A percentile compares a stretch with the other conserved stretches of the same genome.
Evolutionary conservation across 192 early-diverging fungal genomes (phyloP).

Genomic region (Polychytrium aggregatum): DNA sequence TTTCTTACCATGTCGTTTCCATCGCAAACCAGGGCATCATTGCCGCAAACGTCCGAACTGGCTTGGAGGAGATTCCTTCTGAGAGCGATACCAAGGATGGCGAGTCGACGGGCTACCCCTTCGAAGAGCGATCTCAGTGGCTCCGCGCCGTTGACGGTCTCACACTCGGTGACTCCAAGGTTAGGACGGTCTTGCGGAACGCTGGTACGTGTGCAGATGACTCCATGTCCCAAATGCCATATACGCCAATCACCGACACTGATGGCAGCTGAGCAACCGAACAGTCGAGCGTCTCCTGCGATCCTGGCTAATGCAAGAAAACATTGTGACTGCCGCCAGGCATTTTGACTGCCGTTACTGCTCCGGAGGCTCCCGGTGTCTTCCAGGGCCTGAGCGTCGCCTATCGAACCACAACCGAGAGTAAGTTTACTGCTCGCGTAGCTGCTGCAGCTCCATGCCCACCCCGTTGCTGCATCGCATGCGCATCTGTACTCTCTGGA

Average conservation of each 20-base stretch:
- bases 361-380: constrained; percentile 35
- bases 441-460: background rate
- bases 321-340: constrained; percentile 43
- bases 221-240: constrained; percentile 5
- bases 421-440: constrained; percentile 24
- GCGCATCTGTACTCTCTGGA: too few relatives aligned
- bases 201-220: constrained; percentile 1
- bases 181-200: constrained; percentile 5
- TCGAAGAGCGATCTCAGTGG: constrained; percentile 17
- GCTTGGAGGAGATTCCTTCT: constrained; percentile 51
- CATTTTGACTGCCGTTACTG: constrained; percentile 46
- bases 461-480: constrained; percentile 9
- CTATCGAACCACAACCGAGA: constrained; percentile 51
- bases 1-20: background rate
- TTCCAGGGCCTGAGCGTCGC: constrained; percentile 53
- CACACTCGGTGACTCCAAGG: constrained; percentile 43
- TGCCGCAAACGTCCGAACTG: constrained; percentile 36
- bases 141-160: constrained; percentile 54
- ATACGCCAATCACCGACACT: background rate
- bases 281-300: background rate
- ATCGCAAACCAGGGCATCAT: constrained; percentile 32
- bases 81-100: constrained; percentile 56
- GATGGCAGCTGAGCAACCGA: background rate
- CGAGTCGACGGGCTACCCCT: constrained; percentile 3
- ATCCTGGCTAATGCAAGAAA: background rate